Evolutionary conservation across 306 rosid genomes (phyloP).

Genomic region (Vigna angularis): DNA sequence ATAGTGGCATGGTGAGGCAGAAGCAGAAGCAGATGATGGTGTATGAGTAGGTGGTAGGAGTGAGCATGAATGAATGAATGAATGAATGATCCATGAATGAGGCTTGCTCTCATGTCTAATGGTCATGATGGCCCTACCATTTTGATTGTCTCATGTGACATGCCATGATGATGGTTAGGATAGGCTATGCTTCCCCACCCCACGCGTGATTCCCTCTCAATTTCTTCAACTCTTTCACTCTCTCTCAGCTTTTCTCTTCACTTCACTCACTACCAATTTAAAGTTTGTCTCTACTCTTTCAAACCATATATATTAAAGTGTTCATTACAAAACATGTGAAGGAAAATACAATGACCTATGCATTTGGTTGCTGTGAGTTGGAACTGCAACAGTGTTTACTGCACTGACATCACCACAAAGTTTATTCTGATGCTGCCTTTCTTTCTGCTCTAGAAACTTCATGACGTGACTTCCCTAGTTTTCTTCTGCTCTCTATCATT

Average conservation of each 20-base stretch:
- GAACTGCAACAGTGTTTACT: constrained; percentile 32
- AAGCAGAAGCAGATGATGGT: background rate
- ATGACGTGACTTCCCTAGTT: constrained; percentile 28
- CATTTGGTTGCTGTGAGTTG: constrained; percentile 12
- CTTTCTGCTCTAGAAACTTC: constrained; percentile 28
- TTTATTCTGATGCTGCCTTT: constrained; percentile 10
- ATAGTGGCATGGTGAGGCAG: background rate
- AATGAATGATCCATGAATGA: constrained; percentile 11
- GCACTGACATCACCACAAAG: constrained; percentile 24
- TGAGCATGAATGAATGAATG: background rate
- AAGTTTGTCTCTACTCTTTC: constrained; percentile 43
- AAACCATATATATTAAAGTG: background rate
- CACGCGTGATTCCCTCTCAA: constrained; percentile 60
- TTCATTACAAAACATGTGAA: no score
- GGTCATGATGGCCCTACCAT: constrained; percentile 49
- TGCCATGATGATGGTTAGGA: constrained; percentile 49
- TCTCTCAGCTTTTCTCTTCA: constrained; percentile 23
- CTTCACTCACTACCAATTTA: constrained; percentile 17
- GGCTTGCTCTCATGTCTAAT: constrained; percentile 31
- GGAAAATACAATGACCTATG: background rate
- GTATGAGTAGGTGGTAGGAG: constrained; percentile 9
- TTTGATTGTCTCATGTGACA: constrained; percentile 41
- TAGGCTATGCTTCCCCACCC: constrained; percentile 43
- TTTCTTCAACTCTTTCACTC: constrained; percentile 27
- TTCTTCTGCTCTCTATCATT: background rate